Evolutionary conservation across 148 eudicot genomes (phyloP).

Genomic region (Heliamphora exappendiculata): DNA sequence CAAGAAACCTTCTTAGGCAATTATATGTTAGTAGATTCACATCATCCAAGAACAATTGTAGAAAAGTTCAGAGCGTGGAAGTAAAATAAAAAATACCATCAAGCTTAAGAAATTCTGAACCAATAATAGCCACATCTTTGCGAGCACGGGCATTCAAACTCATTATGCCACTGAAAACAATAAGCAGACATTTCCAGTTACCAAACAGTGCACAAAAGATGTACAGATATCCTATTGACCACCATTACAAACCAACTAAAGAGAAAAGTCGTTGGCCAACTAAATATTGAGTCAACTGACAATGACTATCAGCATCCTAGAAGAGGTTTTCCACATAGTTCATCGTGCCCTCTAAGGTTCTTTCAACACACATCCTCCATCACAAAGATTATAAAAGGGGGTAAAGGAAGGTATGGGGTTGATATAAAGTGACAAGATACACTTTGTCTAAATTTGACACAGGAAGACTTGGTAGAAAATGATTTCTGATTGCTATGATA

Average conservation of each 20-base stretch:
- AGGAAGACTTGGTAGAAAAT: neutral
- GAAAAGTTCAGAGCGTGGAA: neutral
- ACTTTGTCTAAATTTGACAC: neutral
- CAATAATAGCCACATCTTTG: slow-evolving; percentile 79
- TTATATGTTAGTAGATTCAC: neutral
- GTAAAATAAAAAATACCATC: slow-evolving; percentile 53
- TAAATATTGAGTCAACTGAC: neutral
- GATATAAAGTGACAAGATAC: neutral
- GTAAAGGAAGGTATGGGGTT: neutral
- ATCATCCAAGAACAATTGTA: neutral
- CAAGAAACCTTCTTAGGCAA: neutral
- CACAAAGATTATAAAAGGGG: neutral
- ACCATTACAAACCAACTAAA: slow-evolving; percentile 3
- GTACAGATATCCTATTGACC: neutral
- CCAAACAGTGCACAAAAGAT: neutral
- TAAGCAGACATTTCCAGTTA: slow-evolving; percentile 1
- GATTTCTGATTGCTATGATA: neutral
- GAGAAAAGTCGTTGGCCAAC: neutral
- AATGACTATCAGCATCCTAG: neutral
- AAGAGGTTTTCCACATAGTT: neutral
- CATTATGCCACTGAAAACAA: slow-evolving; percentile 57
- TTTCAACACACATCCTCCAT: neutral
- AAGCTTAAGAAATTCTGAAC: slow-evolving; percentile 80
- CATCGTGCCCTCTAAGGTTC: neutral
- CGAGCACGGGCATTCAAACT: slow-evolving; percentile 90